These are phyloP conservation scores for Ilex asprella DNA, from an alignment of 257 asterid species.

Conservation along the genomic window DNA sequence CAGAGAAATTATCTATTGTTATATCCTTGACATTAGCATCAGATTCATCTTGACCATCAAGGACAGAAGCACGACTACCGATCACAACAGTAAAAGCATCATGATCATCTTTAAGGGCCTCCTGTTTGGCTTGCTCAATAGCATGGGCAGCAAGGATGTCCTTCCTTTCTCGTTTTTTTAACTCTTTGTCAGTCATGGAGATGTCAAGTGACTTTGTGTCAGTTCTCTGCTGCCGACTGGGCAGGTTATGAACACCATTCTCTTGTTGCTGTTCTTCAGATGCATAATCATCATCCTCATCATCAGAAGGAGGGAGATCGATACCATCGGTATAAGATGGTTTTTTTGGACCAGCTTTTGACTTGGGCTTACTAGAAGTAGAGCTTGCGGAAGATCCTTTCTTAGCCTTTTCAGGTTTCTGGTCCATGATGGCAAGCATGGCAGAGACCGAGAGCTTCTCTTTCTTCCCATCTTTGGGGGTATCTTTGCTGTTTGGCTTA, in stretches of 20 bases:
- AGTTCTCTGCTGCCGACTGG: conserved; percentile 25
- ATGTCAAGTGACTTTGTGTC: conserved; percentile 33
- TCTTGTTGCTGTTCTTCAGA: conserved; percentile 27
- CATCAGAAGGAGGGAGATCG: conserved; percentile 66
- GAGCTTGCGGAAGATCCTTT: conserved; percentile 31
- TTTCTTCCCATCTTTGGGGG: conserved; percentile 22
- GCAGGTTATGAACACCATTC: conserved; percentile 15
- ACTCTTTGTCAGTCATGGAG: conserved; percentile 36
- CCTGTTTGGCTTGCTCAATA: conserved; percentile 45
- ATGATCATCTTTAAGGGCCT: conserved; percentile 62
- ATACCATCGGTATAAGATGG: conserved; percentile 43
- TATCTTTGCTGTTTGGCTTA: conserved; percentile 44
- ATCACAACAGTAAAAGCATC: conserved; percentile 74
- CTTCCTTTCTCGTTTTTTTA: conserved; percentile 58
- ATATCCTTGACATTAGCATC: conserved; percentile 71
- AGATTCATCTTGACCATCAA: conserved; percentile 62
- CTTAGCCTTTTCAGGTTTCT: conserved; percentile 53
- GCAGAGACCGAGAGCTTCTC: conserved; percentile 57
- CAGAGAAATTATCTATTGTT: conserved; percentile 54
- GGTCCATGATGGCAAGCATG: conserved; percentile 58
- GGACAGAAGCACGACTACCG: conserved; percentile 55
- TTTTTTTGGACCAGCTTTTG: conserved; percentile 37
- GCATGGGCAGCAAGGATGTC: conserved; percentile 46
- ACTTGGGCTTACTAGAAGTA: conserved; percentile 34
- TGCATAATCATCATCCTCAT: conserved; percentile 41